Evolutionary conservation across 2,329 filamentous ascomycete genomes (phyloP).

Genomic region (Keithomyces neogunnii): DNA sequence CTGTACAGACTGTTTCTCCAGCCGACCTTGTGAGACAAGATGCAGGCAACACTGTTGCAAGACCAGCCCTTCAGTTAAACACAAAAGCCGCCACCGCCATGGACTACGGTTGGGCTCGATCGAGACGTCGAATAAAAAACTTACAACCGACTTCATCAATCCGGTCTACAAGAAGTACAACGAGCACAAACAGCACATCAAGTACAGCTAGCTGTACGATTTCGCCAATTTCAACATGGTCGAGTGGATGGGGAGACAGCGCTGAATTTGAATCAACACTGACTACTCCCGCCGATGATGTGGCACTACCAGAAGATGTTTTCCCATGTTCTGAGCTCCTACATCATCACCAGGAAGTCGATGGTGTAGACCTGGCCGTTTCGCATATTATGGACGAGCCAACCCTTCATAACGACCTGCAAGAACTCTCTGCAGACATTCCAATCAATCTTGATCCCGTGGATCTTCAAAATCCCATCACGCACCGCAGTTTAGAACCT

Average conservation of each 20-base stretch:
- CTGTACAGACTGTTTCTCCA: conserved; percentile 16
- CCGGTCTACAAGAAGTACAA: conserved; percentile 33
- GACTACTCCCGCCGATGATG: conserved; percentile 36
- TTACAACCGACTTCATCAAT: conserved; percentile 40
- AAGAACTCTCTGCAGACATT: conserved; percentile 35
- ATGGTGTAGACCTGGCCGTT: conserved; percentile 4
- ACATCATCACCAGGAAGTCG: conserved; percentile 14
- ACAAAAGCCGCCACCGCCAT: conserved; percentile 23
- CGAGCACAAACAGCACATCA: conserved; percentile 28
- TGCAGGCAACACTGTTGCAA: conserved; percentile 11
- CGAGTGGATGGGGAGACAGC: conserved; percentile 28
- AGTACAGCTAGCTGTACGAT: conserved; percentile 32
- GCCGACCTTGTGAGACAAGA: conserved; percentile 15
- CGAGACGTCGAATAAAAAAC: conserved; percentile 29
- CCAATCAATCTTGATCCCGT: conserved; percentile 15
- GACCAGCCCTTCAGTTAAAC: conserved; percentile 30
- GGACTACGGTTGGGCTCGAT: conserved; percentile 20
- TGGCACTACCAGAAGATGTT: conserved; percentile 24
- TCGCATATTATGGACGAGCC: conserved; percentile 1
- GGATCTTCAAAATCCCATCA: neutral
- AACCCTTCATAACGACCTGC: conserved; percentile 18
- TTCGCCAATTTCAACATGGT: conserved; percentile 39
- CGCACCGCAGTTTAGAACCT: neutral
- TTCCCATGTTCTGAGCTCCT: conserved; percentile 11
- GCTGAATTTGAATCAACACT: conserved; percentile 33